Evolutionary conservation across 2,329 filamentous ascomycete species (phyloP).

Genomic region (Aspergillus oerlinghausenensis): DNA sequence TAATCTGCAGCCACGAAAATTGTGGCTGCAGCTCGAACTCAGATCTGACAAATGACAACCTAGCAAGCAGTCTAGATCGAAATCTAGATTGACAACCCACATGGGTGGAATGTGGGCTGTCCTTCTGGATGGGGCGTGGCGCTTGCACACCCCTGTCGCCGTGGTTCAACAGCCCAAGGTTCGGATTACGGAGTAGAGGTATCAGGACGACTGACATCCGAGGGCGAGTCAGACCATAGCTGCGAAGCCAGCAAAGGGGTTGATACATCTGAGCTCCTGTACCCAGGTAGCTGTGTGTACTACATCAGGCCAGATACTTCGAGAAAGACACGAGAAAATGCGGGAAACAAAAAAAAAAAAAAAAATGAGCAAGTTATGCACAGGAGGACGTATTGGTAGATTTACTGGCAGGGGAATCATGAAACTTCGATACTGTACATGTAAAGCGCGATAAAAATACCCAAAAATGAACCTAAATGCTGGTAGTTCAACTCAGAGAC

Average conservation of each 20-base stretch:
- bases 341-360: conserved; percentile 1
- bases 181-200: background rate
- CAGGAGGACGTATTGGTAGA: background rate
- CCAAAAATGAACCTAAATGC: background rate
- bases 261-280: background rate
- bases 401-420: background rate
- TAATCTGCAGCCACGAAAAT: too few relatives aligned
- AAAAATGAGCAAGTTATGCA: background rate
- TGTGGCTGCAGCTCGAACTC: background rate
- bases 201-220: too few relatives aligned
- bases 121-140: background rate
- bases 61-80: background rate
- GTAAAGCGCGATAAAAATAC: background rate
- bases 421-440: background rate
- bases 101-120: background rate
- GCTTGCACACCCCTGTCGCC: background rate
- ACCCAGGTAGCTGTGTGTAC: background rate
- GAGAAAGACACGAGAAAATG: conserved; percentile 6
- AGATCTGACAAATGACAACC: background rate
- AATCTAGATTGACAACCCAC: background rate
- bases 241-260: background rate
- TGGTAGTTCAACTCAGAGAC: background rate
- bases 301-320: background rate
- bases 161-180: background rate
- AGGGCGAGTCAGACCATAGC: too few relatives aligned